These are phyloP conservation scores for Houttuynia cordata DNA, from an alignment of 164 flowering plant genomes.

Conservation along the genomic window DNA sequence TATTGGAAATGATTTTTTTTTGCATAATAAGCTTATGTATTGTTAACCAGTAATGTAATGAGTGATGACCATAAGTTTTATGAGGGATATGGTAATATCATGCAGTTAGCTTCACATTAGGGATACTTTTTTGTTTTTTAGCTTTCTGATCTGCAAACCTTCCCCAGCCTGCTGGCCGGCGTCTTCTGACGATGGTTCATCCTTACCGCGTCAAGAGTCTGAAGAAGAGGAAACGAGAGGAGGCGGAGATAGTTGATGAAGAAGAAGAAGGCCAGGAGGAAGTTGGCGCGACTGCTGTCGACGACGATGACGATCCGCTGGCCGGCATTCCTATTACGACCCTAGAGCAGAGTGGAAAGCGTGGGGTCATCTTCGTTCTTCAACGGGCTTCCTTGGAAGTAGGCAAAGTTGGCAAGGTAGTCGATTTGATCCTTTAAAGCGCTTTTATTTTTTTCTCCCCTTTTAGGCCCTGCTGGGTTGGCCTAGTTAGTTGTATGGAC, in stretches of 20 bases:
- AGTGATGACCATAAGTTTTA: too few species aligned
- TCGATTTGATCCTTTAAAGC: background rate
- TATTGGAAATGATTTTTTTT: too few species aligned
- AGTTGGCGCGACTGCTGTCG: conserved; percentile 13
- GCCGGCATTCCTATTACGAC: conserved; percentile 46
- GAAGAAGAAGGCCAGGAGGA: conserved; percentile 15
- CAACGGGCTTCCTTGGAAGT: conserved; percentile 82
- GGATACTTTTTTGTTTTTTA: too few species aligned
- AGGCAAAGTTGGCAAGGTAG: conserved; percentile 86
- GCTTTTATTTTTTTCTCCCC: background rate
- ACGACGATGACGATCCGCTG: conserved; percentile 16
- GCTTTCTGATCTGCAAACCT: too few species aligned
- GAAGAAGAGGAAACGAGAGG: conserved; percentile 39
- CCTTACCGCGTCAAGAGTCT: conserved; percentile 34
- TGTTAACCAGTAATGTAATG: too few species aligned
- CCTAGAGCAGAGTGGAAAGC: conserved; percentile 14
- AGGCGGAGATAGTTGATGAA: conserved; percentile 18
- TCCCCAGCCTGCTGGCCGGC: background rate
- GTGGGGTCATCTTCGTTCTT: conserved; percentile 59
- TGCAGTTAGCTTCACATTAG: too few species aligned
- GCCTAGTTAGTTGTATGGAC: too few species aligned
- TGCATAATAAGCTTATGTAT: too few species aligned
- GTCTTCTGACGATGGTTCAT: conserved; percentile 20
- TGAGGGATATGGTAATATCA: too few species aligned
- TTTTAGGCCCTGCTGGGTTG: background rate